Percentiles rank a stretch among this genome's conserved stretches.
These are phyloP conservation scores for Yamadazyma triangularis DNA, from an alignment of 1,139 yeast genomes.

Conservation along the genomic window DNA sequence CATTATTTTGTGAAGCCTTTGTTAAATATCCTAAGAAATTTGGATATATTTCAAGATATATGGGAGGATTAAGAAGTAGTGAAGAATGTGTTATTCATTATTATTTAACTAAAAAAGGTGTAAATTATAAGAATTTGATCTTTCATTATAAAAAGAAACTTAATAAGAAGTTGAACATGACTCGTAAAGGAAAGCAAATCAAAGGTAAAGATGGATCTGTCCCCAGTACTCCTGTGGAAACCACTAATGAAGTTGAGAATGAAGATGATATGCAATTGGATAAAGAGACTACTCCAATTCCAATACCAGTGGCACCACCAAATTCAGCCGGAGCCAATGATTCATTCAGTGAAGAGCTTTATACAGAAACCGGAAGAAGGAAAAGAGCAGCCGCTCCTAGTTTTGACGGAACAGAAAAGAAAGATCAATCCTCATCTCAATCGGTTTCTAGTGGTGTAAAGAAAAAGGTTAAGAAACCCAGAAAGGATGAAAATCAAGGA, in stretches of 20 bases:
- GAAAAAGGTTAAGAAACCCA: conserved; percentile 24
- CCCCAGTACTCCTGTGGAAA: conserved; percentile 6
- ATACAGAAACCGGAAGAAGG: conserved; percentile 41
- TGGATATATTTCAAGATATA: conserved; percentile 75
- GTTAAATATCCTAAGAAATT: conserved; percentile 79
- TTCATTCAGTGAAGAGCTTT: conserved; percentile 19
- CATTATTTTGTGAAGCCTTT: conserved; percentile 75
- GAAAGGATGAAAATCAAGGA: conserved; percentile 16
- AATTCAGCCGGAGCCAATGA: background rate
- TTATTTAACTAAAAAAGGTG: conserved; percentile 77
- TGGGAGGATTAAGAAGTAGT: conserved; percentile 79
- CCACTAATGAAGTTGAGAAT: conserved; percentile 1
- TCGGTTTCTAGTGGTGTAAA: conserved; percentile 11
- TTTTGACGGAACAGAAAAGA: conserved; percentile 24
- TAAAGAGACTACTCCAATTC: conserved; percentile 10
- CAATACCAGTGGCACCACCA: conserved; percentile 1
- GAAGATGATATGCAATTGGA: conserved; percentile 15
- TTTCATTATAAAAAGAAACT: conserved; percentile 57
- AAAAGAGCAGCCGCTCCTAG: conserved; percentile 47
- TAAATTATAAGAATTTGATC: conserved; percentile 73
- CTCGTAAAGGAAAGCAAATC: background rate
- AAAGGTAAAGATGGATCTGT: conserved; percentile 19
- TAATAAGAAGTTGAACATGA: conserved; percentile 33
- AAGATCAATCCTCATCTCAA: conserved; percentile 7
- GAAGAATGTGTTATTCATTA: conserved; percentile 92